Evolutionary conservation across 2,329 filamentous ascomycete genomes (phyloP).

Genomic region (Pseudonectria foliicola): DNA sequence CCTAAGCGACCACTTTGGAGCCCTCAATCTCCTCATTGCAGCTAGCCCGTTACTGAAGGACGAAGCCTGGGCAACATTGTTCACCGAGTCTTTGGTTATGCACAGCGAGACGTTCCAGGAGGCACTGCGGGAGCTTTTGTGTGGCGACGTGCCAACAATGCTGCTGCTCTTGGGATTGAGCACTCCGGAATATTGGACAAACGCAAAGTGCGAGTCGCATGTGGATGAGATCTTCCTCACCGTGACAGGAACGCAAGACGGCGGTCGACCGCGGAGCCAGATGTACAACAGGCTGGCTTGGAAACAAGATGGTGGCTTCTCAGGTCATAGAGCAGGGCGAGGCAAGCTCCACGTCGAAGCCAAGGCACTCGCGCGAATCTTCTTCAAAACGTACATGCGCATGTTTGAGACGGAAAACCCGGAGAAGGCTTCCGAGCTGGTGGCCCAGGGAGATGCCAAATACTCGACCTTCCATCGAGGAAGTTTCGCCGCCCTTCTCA

Average conservation of each 20-base stretch:
- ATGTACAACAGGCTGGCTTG: slow-evolving; percentile 27
- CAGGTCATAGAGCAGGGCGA: slow-evolving; percentile 11
- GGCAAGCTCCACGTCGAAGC: slow-evolving; percentile 27
- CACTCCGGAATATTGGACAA: slow-evolving; percentile 44
- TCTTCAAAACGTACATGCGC: slow-evolving; percentile 35
- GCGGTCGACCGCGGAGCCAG: slow-evolving; percentile 12
- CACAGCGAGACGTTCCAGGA: slow-evolving; percentile 15
- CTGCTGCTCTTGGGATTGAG: slow-evolving; percentile 44
- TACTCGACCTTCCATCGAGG: slow-evolving; percentile 31
- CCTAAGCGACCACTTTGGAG: slow-evolving; percentile 32
- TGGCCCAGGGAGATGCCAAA: slow-evolving; percentile 4
- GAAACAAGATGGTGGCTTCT: slow-evolving; percentile 29
- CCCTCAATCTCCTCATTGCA: slow-evolving; percentile 33
- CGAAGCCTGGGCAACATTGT: slow-evolving; percentile 38
- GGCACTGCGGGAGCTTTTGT: slow-evolving; percentile 35
- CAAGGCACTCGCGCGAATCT: slow-evolving; percentile 29
- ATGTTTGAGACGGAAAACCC: slow-evolving; percentile 39
- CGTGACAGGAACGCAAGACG: too few relatives aligned
- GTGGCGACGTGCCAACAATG: slow-evolving; percentile 38
- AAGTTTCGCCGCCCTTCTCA: slow-evolving; percentile 33
- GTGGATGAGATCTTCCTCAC: slow-evolving; percentile 33
- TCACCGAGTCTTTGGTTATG: slow-evolving; percentile 39
- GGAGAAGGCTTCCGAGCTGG: slow-evolving; percentile 4
- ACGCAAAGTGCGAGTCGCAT: slow-evolving; percentile 33
- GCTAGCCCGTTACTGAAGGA: slow-evolving; percentile 39